phyloP scores from a whole-genome alignment of 805 yeast genomes.

The Wickerhamomyces pijperi region DNA sequence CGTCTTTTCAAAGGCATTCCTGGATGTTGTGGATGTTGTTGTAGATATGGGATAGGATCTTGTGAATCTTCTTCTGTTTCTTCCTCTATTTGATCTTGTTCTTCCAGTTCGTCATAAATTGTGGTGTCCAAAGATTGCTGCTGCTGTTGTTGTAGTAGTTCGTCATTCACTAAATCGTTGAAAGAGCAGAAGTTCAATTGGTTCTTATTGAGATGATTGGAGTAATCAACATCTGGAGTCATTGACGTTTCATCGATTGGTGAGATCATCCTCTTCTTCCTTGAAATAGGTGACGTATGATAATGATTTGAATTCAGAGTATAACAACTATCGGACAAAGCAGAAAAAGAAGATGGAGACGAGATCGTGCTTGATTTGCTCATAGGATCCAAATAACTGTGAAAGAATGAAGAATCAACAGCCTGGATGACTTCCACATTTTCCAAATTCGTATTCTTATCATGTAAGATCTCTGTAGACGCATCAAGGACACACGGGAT shows the following conservation, averaged over 20 bases:
- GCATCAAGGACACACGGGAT: constrained; percentile 11
- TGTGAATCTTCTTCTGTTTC: too few species aligned
- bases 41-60: too few species aligned
- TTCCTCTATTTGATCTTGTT: too few species aligned
- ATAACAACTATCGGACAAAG: not conserved
- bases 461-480: constrained; percentile 1
- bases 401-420: not conserved
- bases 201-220: not conserved
- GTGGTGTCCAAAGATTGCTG: too few species aligned
- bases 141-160: not conserved
- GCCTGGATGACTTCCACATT: not conserved
- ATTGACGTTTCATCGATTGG: not conserved
- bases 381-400: too few species aligned
- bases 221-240: not conserved
- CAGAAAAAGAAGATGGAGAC: too few species aligned
- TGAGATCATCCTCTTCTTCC: not conserved
- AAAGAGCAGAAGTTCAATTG: not conserved
- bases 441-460: not conserved
- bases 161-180: not conserved
- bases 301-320: not conserved
- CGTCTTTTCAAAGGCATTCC: not conserved
- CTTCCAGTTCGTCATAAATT: too few species aligned
- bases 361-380: too few species aligned
- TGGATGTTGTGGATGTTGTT: too few species aligned
- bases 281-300: not conserved